These are phyloP conservation scores for Acanthamoeba sp. DNA, from an alignment of 208 protist species.

Conservation along the genomic window DNA sequence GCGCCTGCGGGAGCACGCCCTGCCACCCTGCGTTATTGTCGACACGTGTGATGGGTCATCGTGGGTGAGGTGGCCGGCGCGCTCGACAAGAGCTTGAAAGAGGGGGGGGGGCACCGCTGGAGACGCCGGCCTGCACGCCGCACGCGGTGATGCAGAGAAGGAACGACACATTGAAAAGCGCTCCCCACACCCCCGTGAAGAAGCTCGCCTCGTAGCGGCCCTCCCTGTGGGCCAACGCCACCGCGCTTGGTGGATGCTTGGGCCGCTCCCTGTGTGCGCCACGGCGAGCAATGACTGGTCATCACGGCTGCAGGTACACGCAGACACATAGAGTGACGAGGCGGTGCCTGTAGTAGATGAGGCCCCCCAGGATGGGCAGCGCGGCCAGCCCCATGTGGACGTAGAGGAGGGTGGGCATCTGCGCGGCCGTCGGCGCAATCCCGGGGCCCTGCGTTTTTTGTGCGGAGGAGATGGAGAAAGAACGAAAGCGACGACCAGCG, in stretches of 20 bases:
- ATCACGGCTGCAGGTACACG: too few relatives aligned
- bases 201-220: slow-evolving; percentile 10
- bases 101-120: not conserved
- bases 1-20: slow-evolving; percentile 37
- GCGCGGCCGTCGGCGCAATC: not conserved
- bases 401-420: slow-evolving; percentile 39
- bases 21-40: not conserved
- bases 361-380: slow-evolving; percentile 20
- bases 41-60: too few relatives aligned
- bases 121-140: slow-evolving; percentile 54
- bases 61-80: too few relatives aligned
- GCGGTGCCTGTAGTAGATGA: slow-evolving; percentile 44
- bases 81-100: not conserved
- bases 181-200: not conserved
- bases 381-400: slow-evolving; percentile 16
- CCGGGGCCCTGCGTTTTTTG: slow-evolving; percentile 6
- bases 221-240: slow-evolving; percentile 24
- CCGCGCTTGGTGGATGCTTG: slow-evolving; percentile 1
- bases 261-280: slow-evolving; percentile 20
- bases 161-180: slow-evolving; percentile 17
- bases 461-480: too few relatives aligned
- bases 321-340: not conserved
- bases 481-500: too few relatives aligned
- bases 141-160: not conserved
- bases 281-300: too few relatives aligned